Conservation (phyloP, 2,329 filamentous ascomycete species). For the Colletotrichum tropicicola region DNA sequence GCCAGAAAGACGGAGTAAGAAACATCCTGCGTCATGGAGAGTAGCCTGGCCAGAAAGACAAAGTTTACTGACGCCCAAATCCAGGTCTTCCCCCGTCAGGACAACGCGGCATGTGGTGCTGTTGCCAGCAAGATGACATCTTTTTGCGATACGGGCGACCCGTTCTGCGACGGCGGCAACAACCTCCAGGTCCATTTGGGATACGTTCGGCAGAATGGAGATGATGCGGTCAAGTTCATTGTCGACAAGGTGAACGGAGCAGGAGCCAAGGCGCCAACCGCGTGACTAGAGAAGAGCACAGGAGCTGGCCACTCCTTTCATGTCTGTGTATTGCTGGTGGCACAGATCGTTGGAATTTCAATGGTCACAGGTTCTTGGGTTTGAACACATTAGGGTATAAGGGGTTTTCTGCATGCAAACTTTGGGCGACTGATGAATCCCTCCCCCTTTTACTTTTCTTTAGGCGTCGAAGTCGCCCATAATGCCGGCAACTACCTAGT, state of each 20-base stretch:
- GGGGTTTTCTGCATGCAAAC: no score
- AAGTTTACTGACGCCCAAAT: not conserved
- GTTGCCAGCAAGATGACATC: slow-evolving; percentile 45
- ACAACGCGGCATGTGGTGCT: slow-evolving; percentile 43
- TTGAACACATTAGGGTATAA: no score
- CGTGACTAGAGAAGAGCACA: no score
- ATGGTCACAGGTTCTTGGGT: no score
- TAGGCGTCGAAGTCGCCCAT: no score
- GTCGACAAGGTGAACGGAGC: slow-evolving; percentile 34
- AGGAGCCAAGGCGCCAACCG: not conserved
- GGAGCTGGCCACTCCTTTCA: no score
- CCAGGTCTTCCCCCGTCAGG: slow-evolving; percentile 45
- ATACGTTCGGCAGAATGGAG: slow-evolving; percentile 46
- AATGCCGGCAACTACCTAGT: no score
- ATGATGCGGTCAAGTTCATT: slow-evolving; percentile 44
- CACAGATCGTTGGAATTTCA: no score
- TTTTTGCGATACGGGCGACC: slow-evolving; percentile 51
- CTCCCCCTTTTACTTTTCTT: no score
- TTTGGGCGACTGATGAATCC: no score
- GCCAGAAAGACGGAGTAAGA: slow-evolving; percentile 47
- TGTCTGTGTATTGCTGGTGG: no score
- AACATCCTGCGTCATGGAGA: not conserved
- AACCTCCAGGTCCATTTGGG: slow-evolving; percentile 39
- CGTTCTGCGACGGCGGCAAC: slow-evolving; percentile 47
- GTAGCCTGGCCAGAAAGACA: not conserved